Evolutionary conservation across 208 protist species (phyloP).

Genomic region (Phytomonas sp.): DNA sequence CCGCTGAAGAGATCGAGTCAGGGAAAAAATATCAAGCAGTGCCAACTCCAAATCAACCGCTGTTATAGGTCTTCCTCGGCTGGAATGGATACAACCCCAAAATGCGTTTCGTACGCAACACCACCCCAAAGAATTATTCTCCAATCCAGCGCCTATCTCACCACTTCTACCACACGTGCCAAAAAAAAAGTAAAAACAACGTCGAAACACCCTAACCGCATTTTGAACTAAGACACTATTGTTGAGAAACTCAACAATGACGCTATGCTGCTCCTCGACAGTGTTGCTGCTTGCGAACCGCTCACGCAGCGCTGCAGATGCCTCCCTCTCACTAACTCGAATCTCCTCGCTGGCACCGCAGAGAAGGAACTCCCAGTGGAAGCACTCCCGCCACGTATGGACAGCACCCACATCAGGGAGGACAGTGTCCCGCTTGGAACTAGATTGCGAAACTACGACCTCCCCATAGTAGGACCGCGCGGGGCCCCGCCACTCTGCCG

Average conservation of each 20-base stretch:
- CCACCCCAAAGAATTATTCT: constrained; percentile 44
- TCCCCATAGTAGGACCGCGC: constrained; percentile 35
- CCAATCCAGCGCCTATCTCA: constrained; percentile 41
- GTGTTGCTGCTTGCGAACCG: constrained; percentile 16
- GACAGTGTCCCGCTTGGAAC: constrained; percentile 4
- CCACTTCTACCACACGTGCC: constrained; percentile 53
- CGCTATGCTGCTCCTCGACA: constrained; percentile 27
- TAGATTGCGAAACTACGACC: constrained; percentile 8
- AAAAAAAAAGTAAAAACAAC: constrained; percentile 84
- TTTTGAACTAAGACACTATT: constrained; percentile 20
- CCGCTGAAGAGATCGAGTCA: constrained; percentile 51
- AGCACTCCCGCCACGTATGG: constrained; percentile 52
- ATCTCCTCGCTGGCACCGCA: constrained; percentile 20
- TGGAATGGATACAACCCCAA: constrained; percentile 67
- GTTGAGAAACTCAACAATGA: constrained; percentile 42
- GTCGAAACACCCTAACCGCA: constrained; percentile 56
- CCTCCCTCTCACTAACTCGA: not conserved
- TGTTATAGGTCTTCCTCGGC: constrained; percentile 32
- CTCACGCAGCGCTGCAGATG: constrained; percentile 3
- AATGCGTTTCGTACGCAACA: constrained; percentile 50
- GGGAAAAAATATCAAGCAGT: constrained; percentile 59
- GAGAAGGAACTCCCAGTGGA: constrained; percentile 75
- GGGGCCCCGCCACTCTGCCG: constrained; percentile 53
- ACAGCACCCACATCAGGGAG: constrained; percentile 6
- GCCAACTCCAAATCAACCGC: constrained; percentile 54